Evolutionary conservation across 2,329 filamentous ascomycete species (phyloP).

Genomic region (Ophiostoma sp.): DNA sequence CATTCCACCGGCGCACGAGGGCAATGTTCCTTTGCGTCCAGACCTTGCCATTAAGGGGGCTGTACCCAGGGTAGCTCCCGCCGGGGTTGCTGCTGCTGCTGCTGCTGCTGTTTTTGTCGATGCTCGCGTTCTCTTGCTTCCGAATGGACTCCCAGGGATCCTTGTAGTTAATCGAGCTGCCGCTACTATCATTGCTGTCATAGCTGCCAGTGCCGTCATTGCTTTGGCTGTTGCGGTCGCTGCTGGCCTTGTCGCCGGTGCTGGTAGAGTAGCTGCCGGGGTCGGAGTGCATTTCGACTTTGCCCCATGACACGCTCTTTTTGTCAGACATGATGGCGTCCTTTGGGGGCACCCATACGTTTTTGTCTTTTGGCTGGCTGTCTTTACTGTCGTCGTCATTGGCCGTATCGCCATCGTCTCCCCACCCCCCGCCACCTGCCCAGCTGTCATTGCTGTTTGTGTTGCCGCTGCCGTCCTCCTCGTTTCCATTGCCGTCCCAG

Average conservation of each 20-base stretch:
- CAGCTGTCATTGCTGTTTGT: not conserved
- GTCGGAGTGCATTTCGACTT: not conserved
- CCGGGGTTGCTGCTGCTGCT: not conserved
- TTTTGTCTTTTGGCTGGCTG: not conserved
- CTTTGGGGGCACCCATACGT: not conserved
- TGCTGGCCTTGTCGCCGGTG: not conserved
- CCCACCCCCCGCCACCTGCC: not conserved
- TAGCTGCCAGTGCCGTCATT: conserved; percentile 1
- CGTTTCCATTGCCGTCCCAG: not conserved
- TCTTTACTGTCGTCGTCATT: not conserved
- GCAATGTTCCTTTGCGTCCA: conserved; percentile 15
- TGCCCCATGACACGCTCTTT: conserved; percentile 10
- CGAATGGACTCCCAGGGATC: conserved; percentile 18
- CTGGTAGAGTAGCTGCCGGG: not conserved
- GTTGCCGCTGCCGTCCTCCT: too few species aligned
- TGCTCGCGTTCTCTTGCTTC: not conserved
- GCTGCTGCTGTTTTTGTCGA: not conserved
- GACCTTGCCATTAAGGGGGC: not conserved
- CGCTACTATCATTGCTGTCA: not conserved
- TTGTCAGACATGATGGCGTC: not conserved
- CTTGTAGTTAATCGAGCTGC: conserved; percentile 15
- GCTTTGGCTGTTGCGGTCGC: conserved; percentile 10
- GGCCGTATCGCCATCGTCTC: too few species aligned
- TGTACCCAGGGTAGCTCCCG: not conserved
- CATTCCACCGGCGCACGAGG: not conserved